Percentiles rank a stretch among this genome's conserved stretches.
phyloP scores from a whole-genome alignment of 2,329 filamentous ascomycete species.

The Talaromyces funiculosus region DNA sequence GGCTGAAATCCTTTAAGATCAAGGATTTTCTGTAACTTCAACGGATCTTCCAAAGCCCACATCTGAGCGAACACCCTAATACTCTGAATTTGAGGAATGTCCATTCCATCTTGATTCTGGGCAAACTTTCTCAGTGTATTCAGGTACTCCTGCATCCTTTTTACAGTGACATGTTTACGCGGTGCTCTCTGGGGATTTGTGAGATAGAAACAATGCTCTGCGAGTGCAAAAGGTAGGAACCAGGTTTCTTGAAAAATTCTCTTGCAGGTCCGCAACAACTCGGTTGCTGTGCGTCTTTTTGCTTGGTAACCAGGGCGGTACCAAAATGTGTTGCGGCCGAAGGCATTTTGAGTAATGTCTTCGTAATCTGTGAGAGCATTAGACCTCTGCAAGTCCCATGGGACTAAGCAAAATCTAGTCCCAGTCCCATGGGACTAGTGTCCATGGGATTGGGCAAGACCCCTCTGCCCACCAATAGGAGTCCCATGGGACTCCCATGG shows the following conservation, averaged over 20 bases:
- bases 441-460: too few species aligned
- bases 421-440: too few species aligned
- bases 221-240: constrained; percentile 38
- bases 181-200: constrained; percentile 28
- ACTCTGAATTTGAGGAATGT: constrained; percentile 23
- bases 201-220: constrained; percentile 39
- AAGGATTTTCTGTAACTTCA: constrained; percentile 23
- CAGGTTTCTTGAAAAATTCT: constrained; percentile 40
- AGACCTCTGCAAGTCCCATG: too few species aligned
- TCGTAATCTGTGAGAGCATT: constrained; percentile 37
- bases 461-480: too few species aligned
- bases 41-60: constrained; percentile 31
- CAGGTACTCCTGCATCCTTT: constrained; percentile 18
- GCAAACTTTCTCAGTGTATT: constrained; percentile 19
- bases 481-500: too few species aligned
- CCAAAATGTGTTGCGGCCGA: constrained; percentile 32
- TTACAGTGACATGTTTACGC: constrained; percentile 11
- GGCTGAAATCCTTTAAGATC: constrained; percentile 28
- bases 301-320: constrained; percentile 39
- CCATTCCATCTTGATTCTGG: constrained; percentile 8
- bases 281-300: constrained; percentile 30
- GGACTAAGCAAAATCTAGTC: too few species aligned
- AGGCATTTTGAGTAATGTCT: constrained; percentile 22
- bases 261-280: constrained; percentile 42
- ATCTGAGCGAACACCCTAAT: constrained; percentile 43